phyloP scores from a whole-genome alignment of 495 filamentous ascomycete genomes.

The Aspergillus conjunctus region DNA sequence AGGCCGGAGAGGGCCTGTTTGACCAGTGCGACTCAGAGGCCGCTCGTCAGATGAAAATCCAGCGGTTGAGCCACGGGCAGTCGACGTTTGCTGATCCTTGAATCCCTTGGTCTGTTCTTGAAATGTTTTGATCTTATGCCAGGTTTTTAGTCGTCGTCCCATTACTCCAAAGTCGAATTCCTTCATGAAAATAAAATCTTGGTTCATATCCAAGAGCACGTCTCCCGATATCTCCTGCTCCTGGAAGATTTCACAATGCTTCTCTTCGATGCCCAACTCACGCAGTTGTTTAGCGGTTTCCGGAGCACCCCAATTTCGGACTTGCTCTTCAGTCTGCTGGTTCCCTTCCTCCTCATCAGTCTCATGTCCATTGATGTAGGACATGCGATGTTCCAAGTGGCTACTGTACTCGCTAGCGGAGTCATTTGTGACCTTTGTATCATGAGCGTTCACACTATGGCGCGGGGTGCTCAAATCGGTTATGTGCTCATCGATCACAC shows the following conservation, averaged over 20 bases:
- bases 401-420: conserved; percentile 90
- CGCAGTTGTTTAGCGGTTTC: conserved; percentile 87
- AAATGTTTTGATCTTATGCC: conserved; percentile 87
- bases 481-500: conserved; percentile 97
- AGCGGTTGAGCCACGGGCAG: conserved; percentile 34
- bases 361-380: conserved; percentile 88
- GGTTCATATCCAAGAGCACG: conserved; percentile 91
- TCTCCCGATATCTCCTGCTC: conserved; percentile 97
- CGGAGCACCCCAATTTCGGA: conserved; percentile 71
- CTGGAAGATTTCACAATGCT: conserved; percentile 88
- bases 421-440: conserved; percentile 66
- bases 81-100: conserved; percentile 25
- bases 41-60: conserved; percentile 46
- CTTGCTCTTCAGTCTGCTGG: conserved; percentile 61
- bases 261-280: conserved; percentile 73
- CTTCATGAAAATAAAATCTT: conserved; percentile 88
- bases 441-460: conserved; percentile 52
- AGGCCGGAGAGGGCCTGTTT: conserved; percentile 56
- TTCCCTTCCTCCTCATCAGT: conserved; percentile 71
- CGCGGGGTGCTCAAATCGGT: conserved; percentile 84
- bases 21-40: conserved; percentile 37
- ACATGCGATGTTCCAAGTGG: conserved; percentile 72
- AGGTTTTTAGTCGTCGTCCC: conserved; percentile 85
- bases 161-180: conserved; percentile 93
- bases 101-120: conserved; percentile 75